Evolutionary conservation across 768 basidiomycete species (phyloP), one percentile per base, ranked within the genome.

Genomic region (Hypsizygus marmoreus): DNA sequence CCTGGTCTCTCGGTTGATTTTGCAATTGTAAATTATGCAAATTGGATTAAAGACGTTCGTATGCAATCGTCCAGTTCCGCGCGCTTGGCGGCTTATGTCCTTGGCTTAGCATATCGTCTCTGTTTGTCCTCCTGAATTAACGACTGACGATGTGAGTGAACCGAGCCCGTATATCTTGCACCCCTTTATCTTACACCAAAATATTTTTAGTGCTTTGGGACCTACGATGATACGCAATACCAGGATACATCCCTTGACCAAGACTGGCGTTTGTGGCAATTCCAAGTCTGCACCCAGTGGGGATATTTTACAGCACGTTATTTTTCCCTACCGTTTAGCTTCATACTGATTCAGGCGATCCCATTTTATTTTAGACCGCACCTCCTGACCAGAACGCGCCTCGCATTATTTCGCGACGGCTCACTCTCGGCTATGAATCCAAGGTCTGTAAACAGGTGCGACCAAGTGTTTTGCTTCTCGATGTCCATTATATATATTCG

Each of bases 281-380:
- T 92, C 76, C 94, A 91, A 68, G 89, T 92, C 41, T 94, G 92
- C 71, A 93, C 91, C 0, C 81, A 95, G 58, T 97, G 95, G 95
- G 95, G 94, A 2, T 99, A 91, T 65, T 94, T 95, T 63, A 83
- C 76, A 23, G 91, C 88, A 55, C 25, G 80, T 60, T 17, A 24
- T 37, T 31, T 43, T 20, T 44, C 33, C 24, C 35, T 17, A 5
- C 1, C 26, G 2, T 4, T 20, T 14, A 22, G 33, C 11, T 23
- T 5, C 32, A 14, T 32, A 20, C 22, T 36, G 11, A 26, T 22
- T 11, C 20, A n/a, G n/a, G 6, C n/a, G 17, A 47, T 17, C 7
- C 22, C 16, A 13, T 26, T 19, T 25, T 23, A 22, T 13, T 26
- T 12, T 32, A 91, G 88, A 84, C 86, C 10, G 79, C 88, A 1